Percentiles rank a stretch among this genome's conserved stretches.
These are phyloP conservation scores for Leptographium lundbergii DNA, from an alignment of 2,329 filamentous ascomycete genomes.

Conservation along the genomic window DNA sequence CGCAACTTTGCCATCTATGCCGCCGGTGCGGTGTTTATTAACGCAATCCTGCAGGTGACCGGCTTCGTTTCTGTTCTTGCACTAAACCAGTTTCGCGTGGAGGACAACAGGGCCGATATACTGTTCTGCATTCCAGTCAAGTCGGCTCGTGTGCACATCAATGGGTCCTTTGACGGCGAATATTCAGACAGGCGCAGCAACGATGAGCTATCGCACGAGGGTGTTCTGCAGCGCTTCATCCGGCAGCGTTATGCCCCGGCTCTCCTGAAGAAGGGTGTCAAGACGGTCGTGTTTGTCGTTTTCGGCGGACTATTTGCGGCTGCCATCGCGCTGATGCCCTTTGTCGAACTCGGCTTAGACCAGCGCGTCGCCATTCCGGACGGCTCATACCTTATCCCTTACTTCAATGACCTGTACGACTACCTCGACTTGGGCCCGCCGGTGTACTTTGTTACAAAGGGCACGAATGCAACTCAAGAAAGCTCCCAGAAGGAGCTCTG, in stretches of 20 bases:
- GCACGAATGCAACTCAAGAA: constrained; percentile 66
- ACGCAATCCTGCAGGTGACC: constrained; percentile 90
- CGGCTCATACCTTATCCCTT: constrained; percentile 87
- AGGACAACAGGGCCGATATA: constrained; percentile 80
- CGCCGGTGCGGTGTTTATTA: constrained; percentile 91
- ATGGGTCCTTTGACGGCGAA: constrained; percentile 26
- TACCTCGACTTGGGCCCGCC: constrained; percentile 89
- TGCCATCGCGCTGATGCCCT: constrained; percentile 71
- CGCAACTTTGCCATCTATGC: constrained; percentile 96
- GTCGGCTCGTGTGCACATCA: constrained; percentile 55
- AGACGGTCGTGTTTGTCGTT: constrained; percentile 60
- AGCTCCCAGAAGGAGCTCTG: constrained; percentile 75
- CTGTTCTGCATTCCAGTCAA: constrained; percentile 79
- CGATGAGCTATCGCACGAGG: constrained; percentile 73
- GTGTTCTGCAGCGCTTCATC: constrained; percentile 73
- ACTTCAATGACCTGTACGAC: constrained; percentile 89
- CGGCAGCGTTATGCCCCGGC: constrained; percentile 77
- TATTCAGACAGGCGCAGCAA: constrained; percentile 28
- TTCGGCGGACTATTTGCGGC: constrained; percentile 85
- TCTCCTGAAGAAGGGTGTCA: constrained; percentile 68
- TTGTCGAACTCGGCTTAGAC: constrained; percentile 77
- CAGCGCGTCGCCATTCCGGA: constrained; percentile 90
- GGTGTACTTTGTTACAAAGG: constrained; percentile 86
- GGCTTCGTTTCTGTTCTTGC: constrained; percentile 91
- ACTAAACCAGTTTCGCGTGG: constrained; percentile 82